Evolutionary conservation across 345 rosid genomes (phyloP), one percentile per base, ranked within the genome.

Genomic region (Camelina neglecta): DNA sequence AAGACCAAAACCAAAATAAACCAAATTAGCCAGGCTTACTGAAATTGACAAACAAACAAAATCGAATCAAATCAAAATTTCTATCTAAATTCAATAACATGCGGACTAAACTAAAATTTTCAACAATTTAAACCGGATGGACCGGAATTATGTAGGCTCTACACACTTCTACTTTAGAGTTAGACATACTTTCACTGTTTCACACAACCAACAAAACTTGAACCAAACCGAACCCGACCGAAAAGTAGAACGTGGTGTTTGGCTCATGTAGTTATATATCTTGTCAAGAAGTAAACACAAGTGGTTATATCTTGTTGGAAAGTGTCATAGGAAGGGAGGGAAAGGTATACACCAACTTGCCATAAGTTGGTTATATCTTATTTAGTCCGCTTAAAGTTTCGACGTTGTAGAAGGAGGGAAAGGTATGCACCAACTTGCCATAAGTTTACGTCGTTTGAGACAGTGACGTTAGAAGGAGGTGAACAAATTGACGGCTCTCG

Each of bases 401-500:
- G 67, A 67, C 73, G 81, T 56, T 67, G 68, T 65, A 78, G 81
- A 72, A 66, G 21, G 36, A 41, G 70, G 72, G 70, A 60, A 60
- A 42, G 68, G 24, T 49, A 33, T 33, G 51, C 60, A 73, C 44
- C 74, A 73, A 78, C 58, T 60, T 67, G 78, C 78, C 78, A 31
- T 49, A 50, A 35, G 8, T 51, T 72, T 42, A 72, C 77, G 63
- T 72, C 65, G 29, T 51, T 24, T 44, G 54, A 24, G 75, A 76
- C 12, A 63, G 41, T 2, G 80, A 63, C 67, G 16, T 71, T 58
- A 39, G 45, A 67, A 49, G 60, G 48, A 59, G 73, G 53, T 24
- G 36, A 67, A 49, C 9, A 9, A 64, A 70, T 64, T 77, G 80
- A 77, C 75, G 80, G 75, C 71, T 76, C 75, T 76, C 44, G 47